Evolutionary conservation across 2,329 filamentous ascomycete genomes (phyloP).

Genomic region (Alternaria atra): DNA sequence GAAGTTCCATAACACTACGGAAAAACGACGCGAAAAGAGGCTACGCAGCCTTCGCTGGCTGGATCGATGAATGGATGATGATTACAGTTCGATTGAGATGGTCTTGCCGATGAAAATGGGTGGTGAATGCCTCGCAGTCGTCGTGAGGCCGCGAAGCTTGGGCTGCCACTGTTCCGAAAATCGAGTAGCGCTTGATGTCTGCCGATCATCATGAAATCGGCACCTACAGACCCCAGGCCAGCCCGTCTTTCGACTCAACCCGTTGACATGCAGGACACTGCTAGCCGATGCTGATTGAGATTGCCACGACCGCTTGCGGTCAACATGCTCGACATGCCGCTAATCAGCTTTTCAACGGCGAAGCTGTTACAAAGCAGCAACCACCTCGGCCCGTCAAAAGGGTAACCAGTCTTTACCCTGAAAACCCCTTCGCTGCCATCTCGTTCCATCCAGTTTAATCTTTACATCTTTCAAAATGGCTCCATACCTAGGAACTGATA

Average conservation of each 20-base stretch:
- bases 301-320: constrained; percentile 22
- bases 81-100: constrained; percentile 4
- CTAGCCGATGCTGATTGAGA: constrained; percentile 22
- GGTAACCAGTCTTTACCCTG: constrained; percentile 3
- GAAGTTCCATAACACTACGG: constrained; percentile 11
- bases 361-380: constrained; percentile 21
- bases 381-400: constrained; percentile 10
- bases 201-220: constrained; percentile 18
- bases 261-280: constrained; percentile 21
- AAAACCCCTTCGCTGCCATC: constrained; percentile 9
- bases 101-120: constrained; percentile 5
- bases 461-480: constrained; percentile 29
- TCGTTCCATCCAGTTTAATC: background rate
- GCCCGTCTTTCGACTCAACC: constrained; percentile 11
- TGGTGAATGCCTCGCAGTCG: background rate
- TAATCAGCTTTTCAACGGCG: constrained; percentile 22
- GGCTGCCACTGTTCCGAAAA: constrained; percentile 9
- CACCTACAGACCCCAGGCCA: constrained; percentile 6
- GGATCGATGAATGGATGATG: constrained; percentile 13
- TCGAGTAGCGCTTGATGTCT: constrained; percentile 12
- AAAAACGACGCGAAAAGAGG: constrained; percentile 9
- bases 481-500: constrained; percentile 37
- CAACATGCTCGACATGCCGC: constrained; percentile 27
- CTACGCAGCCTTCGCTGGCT: constrained; percentile 6
- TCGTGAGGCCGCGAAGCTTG: constrained; percentile 4